These are phyloP conservation scores for Silene latifolia DNA, from an alignment of 148 eudicot species.

Conservation along the genomic window DNA sequence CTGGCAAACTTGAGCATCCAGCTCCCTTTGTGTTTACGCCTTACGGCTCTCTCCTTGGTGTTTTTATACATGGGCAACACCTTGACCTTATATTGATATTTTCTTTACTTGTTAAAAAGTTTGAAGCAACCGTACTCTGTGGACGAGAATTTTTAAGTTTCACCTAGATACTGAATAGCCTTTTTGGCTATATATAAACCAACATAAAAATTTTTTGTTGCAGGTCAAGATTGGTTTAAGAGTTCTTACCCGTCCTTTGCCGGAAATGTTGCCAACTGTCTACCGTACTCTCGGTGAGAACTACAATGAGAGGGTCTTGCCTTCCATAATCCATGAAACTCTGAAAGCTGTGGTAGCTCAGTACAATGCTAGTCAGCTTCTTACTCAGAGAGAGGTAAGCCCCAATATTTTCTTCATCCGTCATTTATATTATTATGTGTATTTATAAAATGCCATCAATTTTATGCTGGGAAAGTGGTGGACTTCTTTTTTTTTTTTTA, in stretches of 20 bases:
- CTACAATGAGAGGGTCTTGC: conserved; percentile 86
- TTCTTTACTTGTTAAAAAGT: too few relatives aligned
- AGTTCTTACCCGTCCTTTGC: conserved; percentile 84
- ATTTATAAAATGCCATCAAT: neutral
- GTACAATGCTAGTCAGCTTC: conserved; percentile 93
- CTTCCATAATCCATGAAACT: conserved; percentile 89
- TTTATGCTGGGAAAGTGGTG: neutral
- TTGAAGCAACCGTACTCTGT: too few relatives aligned
- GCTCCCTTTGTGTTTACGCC: too few relatives aligned
- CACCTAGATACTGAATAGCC: neutral
- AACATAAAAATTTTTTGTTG: conserved; percentile 11
- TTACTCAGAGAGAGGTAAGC: conserved; percentile 92
- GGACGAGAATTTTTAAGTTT: too few relatives aligned
- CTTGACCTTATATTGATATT: too few relatives aligned
- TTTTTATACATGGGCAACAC: too few relatives aligned
- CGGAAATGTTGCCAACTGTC: conserved; percentile 66
- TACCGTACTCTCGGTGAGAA: conserved; percentile 92
- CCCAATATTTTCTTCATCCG: neutral
- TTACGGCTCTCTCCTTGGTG: too few relatives aligned
- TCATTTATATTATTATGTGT: neutral
- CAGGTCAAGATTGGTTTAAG: conserved; percentile 95
- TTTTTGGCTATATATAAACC: neutral
- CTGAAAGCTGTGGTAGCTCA: conserved; percentile 96
- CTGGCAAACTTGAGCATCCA: too few relatives aligned
- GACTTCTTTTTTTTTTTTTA: neutral